Evolutionary conservation across 352 stramenopile genomes (phyloP).

Genomic region (Poterioochromonas sp.): DNA sequence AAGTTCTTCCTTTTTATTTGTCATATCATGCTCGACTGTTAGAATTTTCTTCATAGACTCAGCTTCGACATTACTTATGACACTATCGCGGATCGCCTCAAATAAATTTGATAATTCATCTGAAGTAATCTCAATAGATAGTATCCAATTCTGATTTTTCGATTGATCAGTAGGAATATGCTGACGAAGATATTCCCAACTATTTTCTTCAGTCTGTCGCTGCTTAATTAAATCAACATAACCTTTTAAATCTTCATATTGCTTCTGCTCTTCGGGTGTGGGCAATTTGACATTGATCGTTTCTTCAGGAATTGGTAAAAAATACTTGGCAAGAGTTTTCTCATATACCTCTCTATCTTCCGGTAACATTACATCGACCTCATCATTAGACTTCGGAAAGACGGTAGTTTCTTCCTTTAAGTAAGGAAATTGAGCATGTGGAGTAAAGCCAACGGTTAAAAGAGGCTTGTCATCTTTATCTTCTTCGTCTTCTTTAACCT

Average conservation of each 20-base stretch:
- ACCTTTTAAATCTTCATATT: not conserved
- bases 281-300: not conserved
- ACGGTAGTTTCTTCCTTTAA: not conserved
- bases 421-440: not conserved
- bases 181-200: not conserved
- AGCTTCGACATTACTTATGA: not conserved
- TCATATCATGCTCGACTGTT: not conserved
- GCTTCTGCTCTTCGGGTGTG: not conserved
- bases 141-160: too few relatives aligned
- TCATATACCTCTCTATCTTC: constrained; percentile 20
- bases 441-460: not conserved
- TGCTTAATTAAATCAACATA: not conserved
- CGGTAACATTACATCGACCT: not conserved
- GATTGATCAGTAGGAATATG: not conserved
- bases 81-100: not conserved
- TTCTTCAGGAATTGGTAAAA: not conserved
- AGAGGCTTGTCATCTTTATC: too few relatives aligned
- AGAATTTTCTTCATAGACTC: not conserved
- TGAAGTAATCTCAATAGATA: not conserved
- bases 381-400: not conserved
- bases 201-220: not conserved
- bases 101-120: not conserved
- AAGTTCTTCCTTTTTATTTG: constrained; percentile 46
- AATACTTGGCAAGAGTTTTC: not conserved
- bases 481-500: not conserved